Percentiles rank a stretch among this genome's conserved stretches.
phyloP scores from a whole-genome alignment of 345 rosid genomes.

The Alliaria petiolata region DNA sequence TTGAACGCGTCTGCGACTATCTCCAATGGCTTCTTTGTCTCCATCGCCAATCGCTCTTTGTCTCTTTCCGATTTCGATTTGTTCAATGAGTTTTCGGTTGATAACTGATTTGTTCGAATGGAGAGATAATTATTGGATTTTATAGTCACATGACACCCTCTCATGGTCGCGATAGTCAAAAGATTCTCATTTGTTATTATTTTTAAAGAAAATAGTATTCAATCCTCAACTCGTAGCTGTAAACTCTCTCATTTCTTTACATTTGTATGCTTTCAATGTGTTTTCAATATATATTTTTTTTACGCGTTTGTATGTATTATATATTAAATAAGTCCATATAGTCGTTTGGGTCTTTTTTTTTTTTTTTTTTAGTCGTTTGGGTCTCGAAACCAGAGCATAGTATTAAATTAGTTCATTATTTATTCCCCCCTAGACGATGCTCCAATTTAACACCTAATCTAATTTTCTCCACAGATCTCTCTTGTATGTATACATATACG shows the following conservation, averaged over 20 bases:
- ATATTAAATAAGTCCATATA: not conserved
- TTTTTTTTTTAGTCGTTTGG: not conserved
- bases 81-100: not conserved
- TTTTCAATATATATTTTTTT: not conserved
- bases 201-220: not conserved
- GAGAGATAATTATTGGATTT: not conserved
- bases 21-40: slow-evolving; percentile 42
- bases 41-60: slow-evolving; percentile 22
- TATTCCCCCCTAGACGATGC: not conserved
- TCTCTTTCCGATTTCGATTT: not conserved
- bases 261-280: not conserved
- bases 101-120: not conserved
- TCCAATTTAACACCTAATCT: not conserved
- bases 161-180: not conserved
- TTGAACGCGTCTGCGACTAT: slow-evolving; percentile 57
- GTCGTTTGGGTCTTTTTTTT: no score
- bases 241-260: not conserved
- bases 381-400: not conserved
- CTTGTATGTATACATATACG: no score
- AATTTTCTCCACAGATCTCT: not conserved
- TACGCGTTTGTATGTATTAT: not conserved
- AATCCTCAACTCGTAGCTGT: no score
- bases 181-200: not conserved
- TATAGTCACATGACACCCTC: not conserved
- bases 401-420: not conserved